Base-by-base conservation (phyloP, 2,329 filamentous ascomycete species). In the Dactylonectria macrodidyma region DNA sequence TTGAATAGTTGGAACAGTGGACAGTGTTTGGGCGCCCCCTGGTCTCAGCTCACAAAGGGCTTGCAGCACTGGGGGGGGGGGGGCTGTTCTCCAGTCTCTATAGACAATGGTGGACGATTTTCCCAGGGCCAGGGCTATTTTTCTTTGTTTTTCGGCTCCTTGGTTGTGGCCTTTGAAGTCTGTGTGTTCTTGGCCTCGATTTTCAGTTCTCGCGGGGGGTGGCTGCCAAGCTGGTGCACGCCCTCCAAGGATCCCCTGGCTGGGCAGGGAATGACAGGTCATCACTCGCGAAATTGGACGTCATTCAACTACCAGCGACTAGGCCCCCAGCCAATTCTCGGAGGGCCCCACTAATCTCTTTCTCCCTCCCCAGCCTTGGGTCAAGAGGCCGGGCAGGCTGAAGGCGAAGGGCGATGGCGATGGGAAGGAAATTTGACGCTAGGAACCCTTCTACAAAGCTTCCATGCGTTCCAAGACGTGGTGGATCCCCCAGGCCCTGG, bases 231-330 rank as follows among this genome's bases (percentile, higher is more conserved):
- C 57, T 48, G 55, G 24, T 50, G 46, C 61, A 63, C 65, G 46
- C 57, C 65, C 56, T 19, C 44, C 50, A 19, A 26, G 56, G 59
- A 44, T 47, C 44, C 50, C 60, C 56, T 57, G 46, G 34, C 41
- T 44, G 24, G 57, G 52, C 51, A 46, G 65, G 67, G 62, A 65
- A 56, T 70, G 66, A 73, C 68, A 75, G 70, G 73, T 74, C 70
- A 71, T 69, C 65, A 68, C 52, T 62, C 66, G 62, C 64, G 74
- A 76, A 76, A 76, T 76, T 76, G 67, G 72, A 74, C 73, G 73
- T 76, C 72, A 76, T 76, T 72, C 67, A 76, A 72, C 62, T 68
- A 65, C 58, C 51, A 68, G 60, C 62, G 56, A 47, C 36, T 66
- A 71, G 63, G 59, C 57, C 65, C 66, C 73, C 66, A 66, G 65